Evolutionary conservation across 257 asterid genomes (phyloP), one percentile per base, ranked within the genome.

Genomic region (Forsythia suspensa): DNA sequence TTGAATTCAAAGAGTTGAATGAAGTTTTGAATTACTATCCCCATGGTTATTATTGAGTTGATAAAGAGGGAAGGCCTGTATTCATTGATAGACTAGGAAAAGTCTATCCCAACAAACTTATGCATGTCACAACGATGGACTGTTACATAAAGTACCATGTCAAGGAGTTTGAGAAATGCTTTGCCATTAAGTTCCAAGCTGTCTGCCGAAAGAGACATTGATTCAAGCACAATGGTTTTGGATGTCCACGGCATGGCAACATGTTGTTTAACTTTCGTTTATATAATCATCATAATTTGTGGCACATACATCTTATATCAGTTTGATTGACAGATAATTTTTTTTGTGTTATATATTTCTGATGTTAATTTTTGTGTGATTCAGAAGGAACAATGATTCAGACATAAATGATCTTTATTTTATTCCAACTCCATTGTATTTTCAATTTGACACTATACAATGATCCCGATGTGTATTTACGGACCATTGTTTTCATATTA

Each of bases 231-330:
- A 6, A 96, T 98, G 68, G 88, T 96, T 82, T 87, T 96, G 89
- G 99, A 96, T 81, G 99, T 96, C 79, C 99, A 96, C n/a, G 97
- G 99, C 65, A 92, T 96, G 92, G 99, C 94, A 90, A 52, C 68
- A 71, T 74, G 68, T 70, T 21, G 42, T 72, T n/a, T 44, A 29
- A 51, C 72, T 11, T 11, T 46, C 16, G 16, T 61, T 66, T 71
- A 2, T 55, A 24, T 6, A 55, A 12, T 48, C 1, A 4, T 48
- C n/a, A 12, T n/a, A 12, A 48, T 48, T 48, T 48, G 57, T 46
- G 18, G 52, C 8, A 18, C 63, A 16, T 8, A 18, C 21, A 15
- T 18, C 24, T 6, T 52, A 13, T 52, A 52, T 52, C 20, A 52
- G 9, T 52, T 52, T 52, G 63, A 52, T 52, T 52, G 63, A 52